Conservation (phyloP, 345 rosid species). For the Eucalyptus globulus region DNA sequence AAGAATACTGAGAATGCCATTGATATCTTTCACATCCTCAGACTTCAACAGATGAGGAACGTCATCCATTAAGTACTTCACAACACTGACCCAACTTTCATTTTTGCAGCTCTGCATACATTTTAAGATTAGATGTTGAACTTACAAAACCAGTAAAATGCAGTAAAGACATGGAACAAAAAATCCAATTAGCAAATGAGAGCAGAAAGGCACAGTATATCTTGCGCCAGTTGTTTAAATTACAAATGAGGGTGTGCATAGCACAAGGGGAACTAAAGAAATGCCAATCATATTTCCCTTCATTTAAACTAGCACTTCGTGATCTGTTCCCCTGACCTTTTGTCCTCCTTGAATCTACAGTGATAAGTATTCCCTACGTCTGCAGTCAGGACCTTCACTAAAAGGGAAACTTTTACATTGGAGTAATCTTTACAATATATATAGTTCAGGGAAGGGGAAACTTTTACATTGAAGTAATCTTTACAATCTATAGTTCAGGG, state of each 20-base stretch:
- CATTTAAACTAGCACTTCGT: neutral
- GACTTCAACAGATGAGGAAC: constrained; percentile 60
- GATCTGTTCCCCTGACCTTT: neutral
- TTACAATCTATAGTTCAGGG: neutral
- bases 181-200: neutral
- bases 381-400: neutral
- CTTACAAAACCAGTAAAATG: neutral
- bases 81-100: constrained; percentile 58
- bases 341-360: neutral
- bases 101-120: constrained; percentile 60
- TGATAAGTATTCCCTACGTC: neutral
- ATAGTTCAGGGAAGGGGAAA: neutral
- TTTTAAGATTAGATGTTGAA: neutral
- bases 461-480: neutral
- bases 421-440: neutral
- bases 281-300: neutral
- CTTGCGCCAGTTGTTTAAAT: neutral
- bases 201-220: neutral
- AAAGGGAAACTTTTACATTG: neutral
- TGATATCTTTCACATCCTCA: constrained; percentile 44
- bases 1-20: constrained; percentile 28
- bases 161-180: neutral
- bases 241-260: neutral
- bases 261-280: neutral
- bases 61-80: constrained; percentile 73